Evolutionary conservation across 2,329 filamentous ascomycete species (phyloP), one percentile per base, ranked within the genome.

Genomic region (Diaporthe sp.): DNA sequence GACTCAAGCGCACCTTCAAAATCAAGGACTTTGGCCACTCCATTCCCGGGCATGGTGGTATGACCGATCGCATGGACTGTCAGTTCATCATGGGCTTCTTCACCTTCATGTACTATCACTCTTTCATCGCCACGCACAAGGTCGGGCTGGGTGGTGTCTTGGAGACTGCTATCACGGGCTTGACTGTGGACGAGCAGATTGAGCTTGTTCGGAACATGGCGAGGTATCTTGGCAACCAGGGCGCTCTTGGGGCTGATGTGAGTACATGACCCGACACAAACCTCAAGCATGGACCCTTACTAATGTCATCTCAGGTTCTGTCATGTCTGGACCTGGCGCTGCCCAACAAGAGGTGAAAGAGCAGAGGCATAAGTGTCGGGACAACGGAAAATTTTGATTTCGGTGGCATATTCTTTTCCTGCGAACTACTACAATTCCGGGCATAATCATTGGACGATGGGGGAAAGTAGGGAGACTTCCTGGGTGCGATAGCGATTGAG

Each of bases 11-110:
- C 39, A 98, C 96, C 5, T 99, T 99, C 88, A 98, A 99, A 87
- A 97, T 99, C 89, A 99, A 99, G 89, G 97, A 99, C 86, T 99
- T 99, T 85, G 97, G 97, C 78, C 94, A 99, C 84, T 97, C 95
- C 1, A 99, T 99, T 79, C 97, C 97, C 1, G 97, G 97, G 30
- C 97, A 99, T 80, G 97, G 97, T 75, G 97, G 97, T 79, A 98
- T 99, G 86, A 99, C 97, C 22, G 97, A 99, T 82, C 94, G 97
- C 76, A 98, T 99, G 96, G 97, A 99, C 82, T 99, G 97, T 83
- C 97, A 99, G 82, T 99, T 99, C 86, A 98, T 98, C 87, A 99
- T 99, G 97, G 97, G 97, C 12, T 97, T 98, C 85, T 98, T 99
- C 80, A 92, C 96, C 22, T 98, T 95, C 87, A 96, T 99, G 90